phyloP scores from a whole-genome alignment of 805 yeast species.

The Diddensiella caesifluorescens region DNA sequence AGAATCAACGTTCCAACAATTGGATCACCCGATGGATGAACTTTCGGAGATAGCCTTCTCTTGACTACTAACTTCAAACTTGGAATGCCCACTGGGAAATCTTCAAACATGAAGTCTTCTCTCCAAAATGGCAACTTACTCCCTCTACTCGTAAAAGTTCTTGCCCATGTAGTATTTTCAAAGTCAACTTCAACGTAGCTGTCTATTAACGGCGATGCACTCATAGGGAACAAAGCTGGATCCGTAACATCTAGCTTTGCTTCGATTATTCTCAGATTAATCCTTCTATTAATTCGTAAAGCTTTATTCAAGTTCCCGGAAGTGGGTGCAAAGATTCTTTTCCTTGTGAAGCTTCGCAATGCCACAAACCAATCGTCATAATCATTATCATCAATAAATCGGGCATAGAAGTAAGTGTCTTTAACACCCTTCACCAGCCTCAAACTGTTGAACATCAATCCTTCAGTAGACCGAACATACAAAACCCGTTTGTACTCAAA shows the following conservation, averaged over 20 bases:
- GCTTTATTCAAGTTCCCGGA: constrained; percentile 16
- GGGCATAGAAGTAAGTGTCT: constrained; percentile 3
- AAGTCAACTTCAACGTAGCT: constrained; percentile 64
- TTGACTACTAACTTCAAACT: constrained; percentile 23
- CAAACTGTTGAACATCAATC: constrained; percentile 1
- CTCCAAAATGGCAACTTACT: constrained; percentile 69
- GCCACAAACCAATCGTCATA: constrained; percentile 32
- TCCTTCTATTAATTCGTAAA: constrained; percentile 17
- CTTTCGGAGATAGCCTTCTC: constrained; percentile 25
- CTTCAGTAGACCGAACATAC: constrained; percentile 17
- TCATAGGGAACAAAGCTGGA: constrained; percentile 7
- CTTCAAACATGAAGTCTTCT: constrained; percentile 59
- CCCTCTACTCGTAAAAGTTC: constrained; percentile 60
- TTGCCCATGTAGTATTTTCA: constrained; percentile 72
- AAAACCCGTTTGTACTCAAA: constrained; percentile 17
- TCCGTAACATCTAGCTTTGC: constrained; percentile 10
- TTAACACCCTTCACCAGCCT: neutral
- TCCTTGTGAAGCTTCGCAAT: constrained; percentile 24
- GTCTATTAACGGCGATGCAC: constrained; percentile 20
- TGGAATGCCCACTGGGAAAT: constrained; percentile 47
- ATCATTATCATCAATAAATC: constrained; percentile 21
- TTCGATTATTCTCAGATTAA: constrained; percentile 20
- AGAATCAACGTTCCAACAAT: constrained; percentile 48
- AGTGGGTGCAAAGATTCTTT: constrained; percentile 25
- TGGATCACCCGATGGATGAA: constrained; percentile 34